phyloP scores from a whole-genome alignment of 2,329 filamentous ascomycete genomes.

The Colletotrichum euphorbiae region DNA sequence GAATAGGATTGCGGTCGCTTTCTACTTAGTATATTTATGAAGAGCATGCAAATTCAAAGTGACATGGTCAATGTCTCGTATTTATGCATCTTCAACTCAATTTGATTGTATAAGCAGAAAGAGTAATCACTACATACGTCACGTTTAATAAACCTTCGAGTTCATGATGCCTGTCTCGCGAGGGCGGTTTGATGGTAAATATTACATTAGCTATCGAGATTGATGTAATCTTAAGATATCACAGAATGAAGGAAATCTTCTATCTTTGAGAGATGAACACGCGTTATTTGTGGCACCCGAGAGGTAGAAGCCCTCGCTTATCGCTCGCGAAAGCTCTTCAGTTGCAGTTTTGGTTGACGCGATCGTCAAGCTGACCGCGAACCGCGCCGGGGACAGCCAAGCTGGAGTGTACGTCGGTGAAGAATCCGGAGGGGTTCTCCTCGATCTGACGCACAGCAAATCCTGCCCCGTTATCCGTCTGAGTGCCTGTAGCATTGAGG shows the following conservation, averaged over 20 bases:
- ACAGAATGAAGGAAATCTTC: no score
- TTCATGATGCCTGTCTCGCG: no score
- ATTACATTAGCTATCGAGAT: no score
- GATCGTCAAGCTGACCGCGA: constrained; percentile 58
- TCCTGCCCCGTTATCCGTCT: constrained; percentile 50
- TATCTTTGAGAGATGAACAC: no score
- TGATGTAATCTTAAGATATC: no score
- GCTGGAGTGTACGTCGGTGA: constrained; percentile 64
- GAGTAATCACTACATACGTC: neutral
- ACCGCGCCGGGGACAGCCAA: constrained; percentile 62
- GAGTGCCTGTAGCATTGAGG: constrained; percentile 44
- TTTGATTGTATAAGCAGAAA: neutral
- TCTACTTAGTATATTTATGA: no score
- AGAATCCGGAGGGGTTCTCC: constrained; percentile 61
- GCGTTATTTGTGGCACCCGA: no score
- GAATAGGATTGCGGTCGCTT: neutral
- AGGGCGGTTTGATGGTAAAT: no score
- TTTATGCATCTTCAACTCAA: no score
- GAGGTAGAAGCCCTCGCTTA: neutral
- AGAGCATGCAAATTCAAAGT: no score
- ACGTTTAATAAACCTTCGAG: no score
- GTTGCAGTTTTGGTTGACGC: constrained; percentile 23
- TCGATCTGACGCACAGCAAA: constrained; percentile 65
- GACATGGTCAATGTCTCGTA: no score
- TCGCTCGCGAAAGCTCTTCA: neutral